Evolutionary conservation across 768 basidiomycete genomes (phyloP).

Genomic region (Tephrocybe rancida): DNA sequence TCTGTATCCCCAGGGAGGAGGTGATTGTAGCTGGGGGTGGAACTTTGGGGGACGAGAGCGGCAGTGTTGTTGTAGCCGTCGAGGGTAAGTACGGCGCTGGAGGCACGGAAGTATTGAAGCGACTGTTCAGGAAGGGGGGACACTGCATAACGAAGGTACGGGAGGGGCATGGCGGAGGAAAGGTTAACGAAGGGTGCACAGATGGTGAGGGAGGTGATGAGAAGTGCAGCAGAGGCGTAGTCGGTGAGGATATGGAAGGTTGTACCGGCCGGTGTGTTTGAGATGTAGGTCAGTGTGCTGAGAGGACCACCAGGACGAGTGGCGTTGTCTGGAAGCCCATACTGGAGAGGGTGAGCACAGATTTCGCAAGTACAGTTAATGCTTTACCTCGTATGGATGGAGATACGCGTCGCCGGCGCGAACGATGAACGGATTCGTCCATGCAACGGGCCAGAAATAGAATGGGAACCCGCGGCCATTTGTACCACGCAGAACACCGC

Average conservation of each 20-base stretch:
- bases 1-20: slow-evolving; percentile 46
- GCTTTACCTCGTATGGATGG: slow-evolving; percentile 6
- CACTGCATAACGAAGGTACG: background rate
- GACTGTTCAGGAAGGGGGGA: slow-evolving; percentile 42
- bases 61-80: slow-evolving; percentile 65
- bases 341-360: background rate
- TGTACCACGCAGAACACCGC: slow-evolving; percentile 3
- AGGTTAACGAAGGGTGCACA: background rate
- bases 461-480: slow-evolving; percentile 13
- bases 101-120: slow-evolving; percentile 62
- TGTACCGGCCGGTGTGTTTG: background rate
- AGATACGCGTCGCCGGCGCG: slow-evolving; percentile 2
- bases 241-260: slow-evolving; percentile 16
- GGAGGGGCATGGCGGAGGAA: background rate
- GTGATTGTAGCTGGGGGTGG: slow-evolving; percentile 19
- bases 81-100: slow-evolving; percentile 53
- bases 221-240: background rate
- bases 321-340: slow-evolving; percentile 10
- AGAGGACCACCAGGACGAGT: slow-evolving; percentile 14
- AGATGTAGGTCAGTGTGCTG: slow-evolving; percentile 1
- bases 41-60: slow-evolving; percentile 34
- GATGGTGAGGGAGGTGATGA: background rate
- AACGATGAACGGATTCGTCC: background rate
- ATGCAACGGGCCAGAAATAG: slow-evolving; percentile 15
- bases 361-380: background rate